A percentile compares a stretch with the other conserved stretches of the same genome.
These are phyloP conservation scores for Aspergillus sclerotiicarbonarius DNA, from an alignment of 495 filamentous ascomycete species.

Conservation along the genomic window DNA sequence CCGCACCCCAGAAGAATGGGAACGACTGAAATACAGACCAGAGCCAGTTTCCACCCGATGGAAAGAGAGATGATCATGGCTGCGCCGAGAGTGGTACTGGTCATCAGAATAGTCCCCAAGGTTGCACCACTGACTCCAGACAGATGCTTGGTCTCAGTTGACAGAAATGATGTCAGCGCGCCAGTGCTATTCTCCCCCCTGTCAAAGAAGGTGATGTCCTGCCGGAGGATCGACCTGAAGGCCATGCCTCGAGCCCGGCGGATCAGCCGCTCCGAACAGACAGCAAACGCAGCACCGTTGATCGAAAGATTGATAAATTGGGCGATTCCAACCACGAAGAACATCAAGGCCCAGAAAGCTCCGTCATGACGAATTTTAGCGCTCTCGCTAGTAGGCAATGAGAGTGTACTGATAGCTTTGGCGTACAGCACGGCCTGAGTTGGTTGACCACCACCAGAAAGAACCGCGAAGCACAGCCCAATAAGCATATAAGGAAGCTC, in stretches of 20 bases:
- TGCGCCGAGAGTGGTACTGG: slow-evolving; percentile 69
- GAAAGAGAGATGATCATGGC: slow-evolving; percentile 63
- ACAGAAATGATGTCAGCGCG: slow-evolving; percentile 79
- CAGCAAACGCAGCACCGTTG: slow-evolving; percentile 76
- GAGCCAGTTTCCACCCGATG: slow-evolving; percentile 87
- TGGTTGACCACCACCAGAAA: slow-evolving; percentile 83
- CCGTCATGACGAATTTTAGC: slow-evolving; percentile 60
- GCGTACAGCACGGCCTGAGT: slow-evolving; percentile 88
- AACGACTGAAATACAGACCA: slow-evolving; percentile 77
- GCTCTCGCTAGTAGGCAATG: slow-evolving; percentile 44
- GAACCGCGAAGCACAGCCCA: slow-evolving; percentile 72
- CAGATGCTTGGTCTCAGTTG: slow-evolving; percentile 81
- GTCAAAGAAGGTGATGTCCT: slow-evolving; percentile 90
- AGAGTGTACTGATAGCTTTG: slow-evolving; percentile 73
- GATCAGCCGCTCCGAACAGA: slow-evolving; percentile 79
- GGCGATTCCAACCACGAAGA: slow-evolving; percentile 83
- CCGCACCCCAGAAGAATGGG: slow-evolving; percentile 77
- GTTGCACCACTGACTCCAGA: slow-evolving; percentile 78
- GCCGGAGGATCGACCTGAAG: slow-evolving; percentile 86
- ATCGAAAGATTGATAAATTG: slow-evolving; percentile 66
- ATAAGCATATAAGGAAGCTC: slow-evolving; percentile 73
- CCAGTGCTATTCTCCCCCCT: slow-evolving; percentile 80
- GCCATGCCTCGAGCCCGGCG: slow-evolving; percentile 75
- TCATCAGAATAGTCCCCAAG: slow-evolving; percentile 75
- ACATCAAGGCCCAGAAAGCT: slow-evolving; percentile 93